phyloP scores from a whole-genome alignment of 805 yeast genomes.

The Candida piceae region DNA sequence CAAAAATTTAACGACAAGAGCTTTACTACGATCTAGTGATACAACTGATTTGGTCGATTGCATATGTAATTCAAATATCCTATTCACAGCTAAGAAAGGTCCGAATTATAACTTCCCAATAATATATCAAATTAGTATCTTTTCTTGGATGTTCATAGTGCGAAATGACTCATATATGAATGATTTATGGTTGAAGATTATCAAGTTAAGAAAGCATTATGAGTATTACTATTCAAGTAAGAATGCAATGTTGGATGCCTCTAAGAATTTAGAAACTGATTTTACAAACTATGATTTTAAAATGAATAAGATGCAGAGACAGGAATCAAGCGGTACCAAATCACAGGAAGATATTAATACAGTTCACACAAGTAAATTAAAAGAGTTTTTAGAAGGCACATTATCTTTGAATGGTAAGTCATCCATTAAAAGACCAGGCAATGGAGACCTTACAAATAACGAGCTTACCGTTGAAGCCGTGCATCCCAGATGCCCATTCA shows the following conservation, averaged over 20 bases:
- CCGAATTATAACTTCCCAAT: constrained; percentile 33
- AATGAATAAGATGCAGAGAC: constrained; percentile 18
- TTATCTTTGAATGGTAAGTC: constrained; percentile 10
- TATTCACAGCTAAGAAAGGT: constrained; percentile 32
- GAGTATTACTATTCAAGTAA: constrained; percentile 31
- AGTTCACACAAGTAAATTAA: constrained; percentile 30
- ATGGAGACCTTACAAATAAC: not conserved
- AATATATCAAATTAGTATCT: constrained; percentile 38
- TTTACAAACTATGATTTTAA: constrained; percentile 28
- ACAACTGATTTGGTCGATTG: constrained; percentile 29
- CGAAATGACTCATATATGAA: constrained; percentile 54
- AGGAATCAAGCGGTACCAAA: constrained; percentile 1
- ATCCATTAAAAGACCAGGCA: not conserved
- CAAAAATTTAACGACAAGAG: constrained; percentile 3
- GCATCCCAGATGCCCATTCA: no score
- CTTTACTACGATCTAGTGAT: constrained; percentile 14
- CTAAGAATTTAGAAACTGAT: constrained; percentile 27
- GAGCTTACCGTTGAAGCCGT: no score
- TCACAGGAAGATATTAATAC: constrained; percentile 20
- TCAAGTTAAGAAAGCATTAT: constrained; percentile 32
- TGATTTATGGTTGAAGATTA: constrained; percentile 43
- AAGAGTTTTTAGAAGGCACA: constrained; percentile 28
- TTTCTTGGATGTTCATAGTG: constrained; percentile 56
- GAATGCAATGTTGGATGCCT: constrained; percentile 26
- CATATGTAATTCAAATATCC: constrained; percentile 29